A percentile compares a stretch with the other conserved stretches of the same genome.
Conservation (phyloP, 352 stramenopile species). For the Phytophthora palmivora region DNA sequence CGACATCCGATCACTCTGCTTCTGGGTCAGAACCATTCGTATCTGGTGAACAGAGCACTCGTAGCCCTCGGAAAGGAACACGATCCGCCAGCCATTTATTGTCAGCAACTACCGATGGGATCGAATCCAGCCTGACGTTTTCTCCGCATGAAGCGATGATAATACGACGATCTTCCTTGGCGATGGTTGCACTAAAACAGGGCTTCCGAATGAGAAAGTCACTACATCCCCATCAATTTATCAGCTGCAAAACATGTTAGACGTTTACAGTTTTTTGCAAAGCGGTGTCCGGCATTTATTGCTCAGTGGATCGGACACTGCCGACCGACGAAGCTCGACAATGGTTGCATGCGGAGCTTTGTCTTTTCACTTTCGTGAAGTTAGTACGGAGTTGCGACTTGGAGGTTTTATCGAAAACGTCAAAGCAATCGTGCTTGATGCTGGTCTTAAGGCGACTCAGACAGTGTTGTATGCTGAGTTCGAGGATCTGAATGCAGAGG, state of each 20-base stretch:
- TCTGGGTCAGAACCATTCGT: constrained; percentile 3
- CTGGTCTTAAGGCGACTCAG: constrained; percentile 54
- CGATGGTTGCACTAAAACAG: constrained; percentile 33
- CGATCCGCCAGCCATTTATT: constrained; percentile 18
- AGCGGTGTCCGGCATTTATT: constrained; percentile 47
- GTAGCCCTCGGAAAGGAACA: constrained; percentile 16
- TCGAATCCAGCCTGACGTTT: neutral
- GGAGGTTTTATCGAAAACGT: constrained; percentile 53
- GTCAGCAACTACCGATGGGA: neutral
- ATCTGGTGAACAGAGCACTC: constrained; percentile 8
- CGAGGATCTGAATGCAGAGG: constrained; percentile 47
- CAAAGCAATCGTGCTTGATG: constrained; percentile 55
- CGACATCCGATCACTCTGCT: constrained; percentile 1
- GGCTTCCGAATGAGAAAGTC: constrained; percentile 39
- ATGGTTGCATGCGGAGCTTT: constrained; percentile 59
- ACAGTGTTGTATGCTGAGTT: constrained; percentile 66
- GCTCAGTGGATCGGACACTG: constrained; percentile 50
- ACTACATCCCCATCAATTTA: constrained; percentile 34
- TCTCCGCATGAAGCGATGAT: constrained; percentile 15
- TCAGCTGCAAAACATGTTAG: constrained; percentile 61
- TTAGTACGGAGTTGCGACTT: constrained; percentile 36
- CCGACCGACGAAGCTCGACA: constrained; percentile 46
- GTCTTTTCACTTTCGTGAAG: constrained; percentile 65
- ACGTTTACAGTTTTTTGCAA: constrained; percentile 60
- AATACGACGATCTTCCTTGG: constrained; percentile 36